Base-by-base conservation (phyloP, 2,329 filamentous ascomycete species). In the Fusarium liriodendri region DNA sequence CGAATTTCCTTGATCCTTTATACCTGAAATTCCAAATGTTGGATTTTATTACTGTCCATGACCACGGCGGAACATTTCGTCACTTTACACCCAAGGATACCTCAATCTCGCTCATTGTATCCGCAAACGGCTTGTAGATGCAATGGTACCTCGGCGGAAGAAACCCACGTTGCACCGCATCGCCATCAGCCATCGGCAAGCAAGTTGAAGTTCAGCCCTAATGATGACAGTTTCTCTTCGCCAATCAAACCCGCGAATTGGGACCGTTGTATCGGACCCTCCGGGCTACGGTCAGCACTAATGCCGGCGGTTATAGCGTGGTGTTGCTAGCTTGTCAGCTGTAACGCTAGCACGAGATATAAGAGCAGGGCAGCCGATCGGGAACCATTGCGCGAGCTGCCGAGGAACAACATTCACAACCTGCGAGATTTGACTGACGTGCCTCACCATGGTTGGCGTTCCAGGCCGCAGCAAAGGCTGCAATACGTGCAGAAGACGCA, bases 391-490 rank as follows among this genome's bases (percentile, higher is more conserved):
- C 35, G 55, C 55, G 55, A 58, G 55, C 20, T 38, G 33, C 55
- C 55, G 35, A 58, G 55, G 35, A 10, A 38, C 10, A 10, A 38
- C 10, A 38, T 25, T 29, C 2, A 1, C 16, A 14, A n/a, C 1
- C 16, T 27, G 16, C 16, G 20, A 37, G 16, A 57, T 13, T 22
- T 10, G 3, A 55, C 16, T n/a, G 10, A 32, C 29, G 29, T 11
- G 13, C 2, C 32, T 35, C 16, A 37, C 10, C 20, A 74, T 74
- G 72, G 72, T 73, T 20, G 72, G 72, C 11, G 62, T 74, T 32
- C 67, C 72, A 1, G 72, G 72, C 9, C 72, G 72, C 64, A 74
- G 72, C 70, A 74, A 74, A 63, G 72, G 67, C 62, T 74, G 72
- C 65, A 71, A 70, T n/a, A 74, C 72, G 7, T 74, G 72, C 64